Conservation (phyloP, 495 filamentous ascomycete genomes). For the Pyronema domesticum region DNA sequence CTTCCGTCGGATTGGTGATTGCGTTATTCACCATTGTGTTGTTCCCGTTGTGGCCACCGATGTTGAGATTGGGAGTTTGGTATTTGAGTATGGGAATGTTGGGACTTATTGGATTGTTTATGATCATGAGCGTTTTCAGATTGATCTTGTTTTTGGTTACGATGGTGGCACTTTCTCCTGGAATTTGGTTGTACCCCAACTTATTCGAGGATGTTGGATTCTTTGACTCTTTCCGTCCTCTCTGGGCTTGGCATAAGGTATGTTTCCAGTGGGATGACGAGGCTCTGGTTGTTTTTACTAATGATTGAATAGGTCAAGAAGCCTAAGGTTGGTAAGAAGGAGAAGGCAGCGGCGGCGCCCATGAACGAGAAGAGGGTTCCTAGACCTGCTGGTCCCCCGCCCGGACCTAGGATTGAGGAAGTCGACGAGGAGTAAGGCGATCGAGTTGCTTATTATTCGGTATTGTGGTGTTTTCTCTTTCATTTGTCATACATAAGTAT, state of each 20-base stretch:
- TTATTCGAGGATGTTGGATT: slow-evolving; percentile 98
- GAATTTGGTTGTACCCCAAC: slow-evolving; percentile 95
- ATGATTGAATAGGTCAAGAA: slow-evolving; percentile 2
- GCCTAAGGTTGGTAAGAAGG: background rate
- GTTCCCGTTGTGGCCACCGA: slow-evolving; percentile 92
- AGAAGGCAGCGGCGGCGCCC: background rate
- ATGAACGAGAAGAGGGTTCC: background rate
- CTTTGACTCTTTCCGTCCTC: slow-evolving; percentile 87
- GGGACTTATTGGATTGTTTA: slow-evolving; percentile 82
- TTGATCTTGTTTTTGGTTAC: slow-evolving; percentile 90
- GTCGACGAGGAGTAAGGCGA: background rate
- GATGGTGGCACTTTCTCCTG: slow-evolving; percentile 65
- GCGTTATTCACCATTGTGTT: slow-evolving; percentile 74
- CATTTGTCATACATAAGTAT: no score
- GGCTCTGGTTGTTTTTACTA: background rate
- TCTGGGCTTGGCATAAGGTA: slow-evolving; percentile 99
- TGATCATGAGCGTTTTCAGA: slow-evolving; percentile 91
- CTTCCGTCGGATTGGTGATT: slow-evolving; percentile 64
- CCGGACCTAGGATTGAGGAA: background rate
- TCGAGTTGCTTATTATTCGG: background rate
- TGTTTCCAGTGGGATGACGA: slow-evolving; percentile 7
- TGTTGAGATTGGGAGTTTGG: slow-evolving; percentile 85
- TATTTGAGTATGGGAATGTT: slow-evolving; percentile 93
- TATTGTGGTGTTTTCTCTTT: no score
- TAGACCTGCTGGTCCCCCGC: background rate